These are phyloP conservation scores for Pelargonium myrrhifolium DNA, from an alignment of 441 rosid species.

Conservation along the genomic window DNA sequence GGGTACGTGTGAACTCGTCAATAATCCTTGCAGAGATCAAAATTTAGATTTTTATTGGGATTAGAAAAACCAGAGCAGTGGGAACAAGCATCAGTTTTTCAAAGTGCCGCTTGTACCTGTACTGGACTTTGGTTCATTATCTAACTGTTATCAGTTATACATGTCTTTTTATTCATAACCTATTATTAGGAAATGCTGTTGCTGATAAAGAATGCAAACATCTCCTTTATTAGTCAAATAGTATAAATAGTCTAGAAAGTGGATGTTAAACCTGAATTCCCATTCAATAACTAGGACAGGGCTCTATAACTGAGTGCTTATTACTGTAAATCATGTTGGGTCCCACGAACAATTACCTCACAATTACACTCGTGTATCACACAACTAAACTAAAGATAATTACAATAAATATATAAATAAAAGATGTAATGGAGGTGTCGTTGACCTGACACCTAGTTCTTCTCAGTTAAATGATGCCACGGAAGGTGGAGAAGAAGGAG, in stretches of 20 bases:
- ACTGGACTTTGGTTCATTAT: neutral
- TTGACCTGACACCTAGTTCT: too few species aligned
- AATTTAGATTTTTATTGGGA: neutral
- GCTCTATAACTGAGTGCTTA: neutral
- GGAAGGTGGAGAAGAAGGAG: too few species aligned
- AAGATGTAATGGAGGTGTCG: too few species aligned
- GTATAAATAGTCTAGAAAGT: neutral
- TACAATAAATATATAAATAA: too few species aligned
- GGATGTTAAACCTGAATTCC: neutral
- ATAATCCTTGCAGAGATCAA: neutral
- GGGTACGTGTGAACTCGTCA: constrained; percentile 1
- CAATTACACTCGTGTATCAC: too few species aligned
- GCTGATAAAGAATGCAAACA: neutral
- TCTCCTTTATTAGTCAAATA: too few species aligned
- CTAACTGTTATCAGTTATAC: neutral
- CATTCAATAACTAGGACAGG: neutral
- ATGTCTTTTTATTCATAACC: neutral
- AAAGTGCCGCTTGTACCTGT: too few species aligned
- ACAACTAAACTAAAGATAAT: too few species aligned
- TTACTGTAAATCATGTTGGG: neutral
- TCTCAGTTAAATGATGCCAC: too few species aligned
- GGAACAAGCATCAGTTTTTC: neutral
- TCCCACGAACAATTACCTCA: too few species aligned
- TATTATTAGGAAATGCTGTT: neutral
- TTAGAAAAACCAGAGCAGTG: neutral